These are phyloP conservation scores for Oryza rufipogon DNA, from an alignment of 176 grass and related monocot genomes.

Conservation along the genomic window DNA sequence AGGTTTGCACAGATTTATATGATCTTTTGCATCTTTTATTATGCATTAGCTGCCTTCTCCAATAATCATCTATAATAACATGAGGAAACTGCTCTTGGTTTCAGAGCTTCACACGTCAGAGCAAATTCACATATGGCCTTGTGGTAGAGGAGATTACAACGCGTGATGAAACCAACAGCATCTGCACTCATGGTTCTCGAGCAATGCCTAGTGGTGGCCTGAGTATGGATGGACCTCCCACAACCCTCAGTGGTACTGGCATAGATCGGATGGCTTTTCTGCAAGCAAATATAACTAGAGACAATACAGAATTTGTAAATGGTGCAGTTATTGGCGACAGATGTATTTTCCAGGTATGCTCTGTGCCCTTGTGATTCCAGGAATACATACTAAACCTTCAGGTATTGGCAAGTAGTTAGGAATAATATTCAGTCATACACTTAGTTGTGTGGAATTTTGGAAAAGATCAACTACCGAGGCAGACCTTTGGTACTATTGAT, in stretches of 20 bases:
- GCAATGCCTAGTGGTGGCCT: constrained; percentile 78
- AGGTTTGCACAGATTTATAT: constrained; percentile 50
- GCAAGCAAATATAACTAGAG: constrained; percentile 87
- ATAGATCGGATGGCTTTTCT: constrained; percentile 75
- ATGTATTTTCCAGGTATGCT: constrained; percentile 88
- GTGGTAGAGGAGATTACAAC: constrained; percentile 89
- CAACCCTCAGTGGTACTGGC: constrained; percentile 92
- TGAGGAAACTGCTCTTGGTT: constrained; percentile 29
- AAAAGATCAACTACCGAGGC: not conserved
- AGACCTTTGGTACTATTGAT: not conserved
- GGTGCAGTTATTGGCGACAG: constrained; percentile 78
- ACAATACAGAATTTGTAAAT: constrained; percentile 87
- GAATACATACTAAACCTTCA: constrained; percentile 8
- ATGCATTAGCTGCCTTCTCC: not conserved
- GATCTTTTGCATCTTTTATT: constrained; percentile 3
- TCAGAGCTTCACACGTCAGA: constrained; percentile 87
- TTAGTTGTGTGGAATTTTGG: constrained; percentile 20
- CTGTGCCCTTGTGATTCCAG: constrained; percentile 29
- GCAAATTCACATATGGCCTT: constrained; percentile 94
- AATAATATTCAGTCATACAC: not conserved
- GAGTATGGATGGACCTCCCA: constrained; percentile 94
- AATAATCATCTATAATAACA: constrained; percentile 40
- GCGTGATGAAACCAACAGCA: constrained; percentile 79
- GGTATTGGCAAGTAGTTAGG: not conserved
- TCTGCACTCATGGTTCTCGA: constrained; percentile 90